phyloP scores from a whole-genome alignment of 2,329 filamentous ascomycete genomes.

The Colletotrichum noveboracense region DNA sequence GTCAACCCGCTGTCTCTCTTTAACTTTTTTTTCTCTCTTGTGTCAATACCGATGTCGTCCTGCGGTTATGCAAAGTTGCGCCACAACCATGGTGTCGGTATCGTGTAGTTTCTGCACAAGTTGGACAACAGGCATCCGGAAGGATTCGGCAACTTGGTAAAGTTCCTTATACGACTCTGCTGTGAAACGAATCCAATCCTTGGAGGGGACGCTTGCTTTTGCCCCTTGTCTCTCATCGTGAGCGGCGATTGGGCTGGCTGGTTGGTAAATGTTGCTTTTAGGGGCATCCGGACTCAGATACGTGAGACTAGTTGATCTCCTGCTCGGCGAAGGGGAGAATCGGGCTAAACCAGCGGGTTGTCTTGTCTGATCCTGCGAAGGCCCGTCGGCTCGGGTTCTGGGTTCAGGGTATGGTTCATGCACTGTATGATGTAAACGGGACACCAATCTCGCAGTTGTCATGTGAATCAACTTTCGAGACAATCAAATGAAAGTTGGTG shows the following conservation, averaged over 20 bases:
- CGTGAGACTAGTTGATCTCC: background rate
- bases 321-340: background rate
- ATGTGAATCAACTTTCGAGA: background rate
- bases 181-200: conserved; percentile 7
- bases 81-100: conserved; percentile 24
- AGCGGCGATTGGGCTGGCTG: background rate
- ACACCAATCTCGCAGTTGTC: background rate
- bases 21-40: background rate
- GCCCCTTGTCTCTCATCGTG: background rate
- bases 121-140: background rate
- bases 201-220: conserved; percentile 1
- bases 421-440: background rate
- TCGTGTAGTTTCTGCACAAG: background rate
- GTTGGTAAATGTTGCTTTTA: background rate
- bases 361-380: background rate
- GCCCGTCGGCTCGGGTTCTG: background rate
- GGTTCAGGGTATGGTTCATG: background rate
- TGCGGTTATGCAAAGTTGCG: conserved; percentile 20
- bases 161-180: background rate
- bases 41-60: background rate
- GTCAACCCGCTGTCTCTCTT: background rate
- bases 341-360: background rate
- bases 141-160: background rate
- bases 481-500: background rate
- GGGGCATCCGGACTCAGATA: background rate